phyloP scores from a whole-genome alignment of 352 stramenopile genomes.

The Pythium brachiatum region DNA sequence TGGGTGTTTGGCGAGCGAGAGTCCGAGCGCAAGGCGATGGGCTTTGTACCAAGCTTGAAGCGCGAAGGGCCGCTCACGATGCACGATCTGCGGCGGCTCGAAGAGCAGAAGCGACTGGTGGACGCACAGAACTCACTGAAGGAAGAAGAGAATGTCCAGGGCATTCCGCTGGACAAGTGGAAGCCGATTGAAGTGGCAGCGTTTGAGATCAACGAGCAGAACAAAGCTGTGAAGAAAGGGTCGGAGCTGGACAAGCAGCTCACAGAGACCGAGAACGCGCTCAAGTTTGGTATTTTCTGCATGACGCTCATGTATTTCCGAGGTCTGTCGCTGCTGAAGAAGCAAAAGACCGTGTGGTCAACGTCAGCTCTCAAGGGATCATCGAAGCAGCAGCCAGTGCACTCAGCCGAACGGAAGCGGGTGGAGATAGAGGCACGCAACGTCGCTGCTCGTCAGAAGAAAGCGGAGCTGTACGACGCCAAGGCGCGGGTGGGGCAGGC shows the following conservation, averaged over 20 bases:
- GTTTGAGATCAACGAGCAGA: constrained; percentile 42
- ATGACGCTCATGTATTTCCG: constrained; percentile 97
- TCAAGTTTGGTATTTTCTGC: constrained; percentile 96
- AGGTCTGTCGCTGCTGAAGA: constrained; percentile 82
- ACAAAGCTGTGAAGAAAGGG: constrained; percentile 70
- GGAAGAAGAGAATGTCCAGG: constrained; percentile 44
- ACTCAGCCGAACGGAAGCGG: constrained; percentile 38
- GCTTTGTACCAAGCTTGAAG: constrained; percentile 86
- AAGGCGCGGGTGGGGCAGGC: constrained; percentile 62
- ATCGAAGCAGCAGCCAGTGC: constrained; percentile 17
- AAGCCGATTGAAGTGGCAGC: constrained; percentile 67
- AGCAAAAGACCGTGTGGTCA: constrained; percentile 82
- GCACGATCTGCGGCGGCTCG: constrained; percentile 60
- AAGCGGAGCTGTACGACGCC: constrained; percentile 38
- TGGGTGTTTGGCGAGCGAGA: constrained; percentile 95
- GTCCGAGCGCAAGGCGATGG: constrained; percentile 61
- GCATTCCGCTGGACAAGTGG: constrained; percentile 65
- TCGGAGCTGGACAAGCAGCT: constrained; percentile 64
- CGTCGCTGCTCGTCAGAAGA: constrained; percentile 34
- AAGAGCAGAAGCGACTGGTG: constrained; percentile 47
- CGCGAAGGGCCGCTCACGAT: constrained; percentile 68
- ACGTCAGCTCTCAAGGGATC: constrained; percentile 33
- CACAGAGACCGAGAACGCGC: constrained; percentile 87
- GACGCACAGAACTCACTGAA: constrained; percentile 32
- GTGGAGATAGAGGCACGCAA: constrained; percentile 59